Evolutionary conservation across 2,329 filamentous ascomycete genomes (phyloP), one percentile per base, ranked within the genome.

Genomic region (Cordyceps pruinosa): DNA sequence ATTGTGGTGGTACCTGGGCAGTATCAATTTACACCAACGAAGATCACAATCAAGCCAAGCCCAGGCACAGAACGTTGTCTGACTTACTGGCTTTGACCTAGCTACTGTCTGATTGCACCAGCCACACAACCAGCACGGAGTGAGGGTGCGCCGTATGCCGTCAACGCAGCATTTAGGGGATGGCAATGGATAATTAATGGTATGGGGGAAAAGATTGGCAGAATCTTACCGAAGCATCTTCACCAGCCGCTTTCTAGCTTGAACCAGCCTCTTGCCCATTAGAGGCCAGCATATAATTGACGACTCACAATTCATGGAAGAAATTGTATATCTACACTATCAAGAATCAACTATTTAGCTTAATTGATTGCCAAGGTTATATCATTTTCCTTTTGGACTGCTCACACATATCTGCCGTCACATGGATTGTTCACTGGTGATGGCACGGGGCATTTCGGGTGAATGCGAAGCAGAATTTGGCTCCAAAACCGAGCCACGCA

Each of bases 1-100:
- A 55, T 15, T 68, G 66, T 46, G 66, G 66, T 15, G 66, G 66
- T 15, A 59, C 46, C n/a, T 68, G 66, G 66, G 61, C 63, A 5
- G 52, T 68, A 7, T 62, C 63, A 6, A 61, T 68, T 26, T 58
- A 7, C 65, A 61, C 23, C 26, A 34, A 19, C n/a, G 7, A 32
- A 5, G 15, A 21, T 7, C 5, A 17, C 10, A n/a, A 23, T 15
- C 5, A 12, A 12, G 9, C 5, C 6, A 10, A 21, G 6, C 15
- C 19, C 25, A 42, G 19, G 7, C 23, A 42, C 17, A 13, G 39
- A 32, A 35, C 49, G 17, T 23, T 58, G 10, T 19, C 49, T 5
- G 49, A 58, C 19, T 34, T 58, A 34, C n/a, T 58, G 23, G 48
- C 48, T 2, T 13, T 34, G 41, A 26, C 34, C 4, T 35, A 55